Evolutionary conservation across 139 green algal species (phyloP).

Genomic region (Pseudopediastrum boryanum): DNA sequence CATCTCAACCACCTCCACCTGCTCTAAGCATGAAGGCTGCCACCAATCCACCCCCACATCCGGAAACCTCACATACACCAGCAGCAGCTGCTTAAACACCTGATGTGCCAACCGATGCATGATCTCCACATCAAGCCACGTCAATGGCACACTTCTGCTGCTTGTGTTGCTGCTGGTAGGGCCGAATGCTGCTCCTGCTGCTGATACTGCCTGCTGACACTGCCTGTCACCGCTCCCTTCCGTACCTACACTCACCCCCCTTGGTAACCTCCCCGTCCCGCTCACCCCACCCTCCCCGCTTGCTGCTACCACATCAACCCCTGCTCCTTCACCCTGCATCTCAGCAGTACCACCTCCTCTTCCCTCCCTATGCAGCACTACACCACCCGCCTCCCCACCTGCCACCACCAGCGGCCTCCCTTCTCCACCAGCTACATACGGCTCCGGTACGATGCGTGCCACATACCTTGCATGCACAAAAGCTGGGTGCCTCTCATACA

Average conservation of each 20-base stretch:
- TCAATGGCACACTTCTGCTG: background rate
- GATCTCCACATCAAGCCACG: conserved; percentile 33
- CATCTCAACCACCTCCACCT: conserved; percentile 18
- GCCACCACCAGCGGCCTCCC: background rate
- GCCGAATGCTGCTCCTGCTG: background rate
- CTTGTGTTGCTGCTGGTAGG: background rate
- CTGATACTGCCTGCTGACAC: background rate
- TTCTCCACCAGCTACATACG: background rate
- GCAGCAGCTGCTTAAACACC: conserved; percentile 41
- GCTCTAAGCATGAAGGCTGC: background rate
- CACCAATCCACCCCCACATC: background rate
- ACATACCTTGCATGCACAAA: conserved; percentile 50
- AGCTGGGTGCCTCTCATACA: conserved; percentile 62
- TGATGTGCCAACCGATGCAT: conserved; percentile 26
- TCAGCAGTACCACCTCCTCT: no score
- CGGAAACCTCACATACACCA: conserved; percentile 35
- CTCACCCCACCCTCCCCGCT: no score
- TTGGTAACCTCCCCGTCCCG: no score
- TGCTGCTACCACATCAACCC: no score
- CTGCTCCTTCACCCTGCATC: background rate
- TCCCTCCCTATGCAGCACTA: no score
- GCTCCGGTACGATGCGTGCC: conserved; percentile 46
- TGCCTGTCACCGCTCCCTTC: background rate
- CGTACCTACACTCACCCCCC: no score
- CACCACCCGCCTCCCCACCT: background rate